These are phyloP conservation scores for Trichoderma citrinoviride DNA, from an alignment of 2,329 filamentous ascomycete genomes.

Conservation along the genomic window DNA sequence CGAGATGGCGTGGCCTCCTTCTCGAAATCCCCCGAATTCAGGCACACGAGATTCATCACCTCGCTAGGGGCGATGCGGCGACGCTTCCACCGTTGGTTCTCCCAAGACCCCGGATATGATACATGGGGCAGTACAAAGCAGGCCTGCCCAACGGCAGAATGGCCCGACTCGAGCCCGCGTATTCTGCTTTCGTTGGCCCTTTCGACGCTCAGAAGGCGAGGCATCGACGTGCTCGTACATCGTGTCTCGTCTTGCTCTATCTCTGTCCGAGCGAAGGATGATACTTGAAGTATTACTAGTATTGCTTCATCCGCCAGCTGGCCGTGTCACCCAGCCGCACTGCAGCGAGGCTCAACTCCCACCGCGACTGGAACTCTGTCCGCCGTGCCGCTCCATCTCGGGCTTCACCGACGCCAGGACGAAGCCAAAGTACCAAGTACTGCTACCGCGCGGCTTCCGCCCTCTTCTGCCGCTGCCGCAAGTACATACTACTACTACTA, in stretches of 20 bases:
- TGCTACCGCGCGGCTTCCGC: not conserved
- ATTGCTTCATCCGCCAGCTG: not conserved
- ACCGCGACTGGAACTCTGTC: not conserved
- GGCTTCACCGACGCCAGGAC: slow-evolving; percentile 11
- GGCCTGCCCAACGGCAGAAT: slow-evolving; percentile 6
- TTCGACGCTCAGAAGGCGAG: not conserved
- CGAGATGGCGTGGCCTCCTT: slow-evolving; percentile 2
- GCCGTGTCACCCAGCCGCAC: not conserved
- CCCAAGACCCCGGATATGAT: slow-evolving; percentile 14
- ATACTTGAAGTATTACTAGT: too few species aligned
- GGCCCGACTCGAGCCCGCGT: not conserved
- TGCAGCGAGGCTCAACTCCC: not conserved
- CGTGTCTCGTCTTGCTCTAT: not conserved
- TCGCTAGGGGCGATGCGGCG: slow-evolving; percentile 15
- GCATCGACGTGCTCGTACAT: not conserved
- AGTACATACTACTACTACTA: too few species aligned
- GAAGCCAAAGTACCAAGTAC: not conserved
- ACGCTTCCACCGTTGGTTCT: not conserved
- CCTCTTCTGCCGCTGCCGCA: not conserved
- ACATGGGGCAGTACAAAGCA: slow-evolving; percentile 11
- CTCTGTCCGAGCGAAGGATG: not conserved
- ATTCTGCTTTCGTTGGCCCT: not conserved
- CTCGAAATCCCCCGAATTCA: slow-evolving; percentile 14
- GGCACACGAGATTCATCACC: slow-evolving; percentile 14
- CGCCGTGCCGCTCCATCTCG: slow-evolving; percentile 2